Conservation (phyloP, 164 flowering plant genomes). For the Magnolia kwangsiensis region DNA sequence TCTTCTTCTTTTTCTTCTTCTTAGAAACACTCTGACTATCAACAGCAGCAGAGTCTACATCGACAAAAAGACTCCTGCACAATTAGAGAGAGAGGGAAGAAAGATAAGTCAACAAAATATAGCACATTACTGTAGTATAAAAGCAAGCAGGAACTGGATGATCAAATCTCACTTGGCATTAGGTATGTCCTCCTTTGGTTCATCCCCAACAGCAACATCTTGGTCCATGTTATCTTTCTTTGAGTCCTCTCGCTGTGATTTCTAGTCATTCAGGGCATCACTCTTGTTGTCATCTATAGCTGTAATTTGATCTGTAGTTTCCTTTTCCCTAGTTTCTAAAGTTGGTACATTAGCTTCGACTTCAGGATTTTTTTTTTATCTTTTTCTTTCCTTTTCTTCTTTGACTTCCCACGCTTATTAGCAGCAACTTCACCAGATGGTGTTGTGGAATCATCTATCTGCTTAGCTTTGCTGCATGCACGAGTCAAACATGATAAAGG, state of each 20-base stretch:
- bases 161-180: conserved; percentile 34
- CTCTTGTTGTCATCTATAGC: no score
- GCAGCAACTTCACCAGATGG: conserved; percentile 18
- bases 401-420: conserved; percentile 28
- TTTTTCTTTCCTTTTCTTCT: no score
- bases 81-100: background rate
- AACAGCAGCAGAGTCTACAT: conserved; percentile 12
- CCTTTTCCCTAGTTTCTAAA: no score
- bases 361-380: conserved; percentile 28
- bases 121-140: background rate
- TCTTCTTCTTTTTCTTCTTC: no score
- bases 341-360: no score
- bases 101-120: background rate
- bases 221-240: conserved; percentile 7
- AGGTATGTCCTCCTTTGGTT: conserved; percentile 14
- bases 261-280: conserved; percentile 6
- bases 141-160: background rate
- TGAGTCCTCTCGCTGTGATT: background rate
- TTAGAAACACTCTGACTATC: no score
- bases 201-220: conserved; percentile 12
- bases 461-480: background rate
- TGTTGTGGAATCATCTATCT: conserved; percentile 9
- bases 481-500: background rate
- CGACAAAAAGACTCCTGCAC: conserved; percentile 1
- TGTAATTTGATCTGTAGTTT: no score